phyloP scores from a whole-genome alignment of 495 filamentous ascomycete species.

The Amorphotheca resinae region DNA sequence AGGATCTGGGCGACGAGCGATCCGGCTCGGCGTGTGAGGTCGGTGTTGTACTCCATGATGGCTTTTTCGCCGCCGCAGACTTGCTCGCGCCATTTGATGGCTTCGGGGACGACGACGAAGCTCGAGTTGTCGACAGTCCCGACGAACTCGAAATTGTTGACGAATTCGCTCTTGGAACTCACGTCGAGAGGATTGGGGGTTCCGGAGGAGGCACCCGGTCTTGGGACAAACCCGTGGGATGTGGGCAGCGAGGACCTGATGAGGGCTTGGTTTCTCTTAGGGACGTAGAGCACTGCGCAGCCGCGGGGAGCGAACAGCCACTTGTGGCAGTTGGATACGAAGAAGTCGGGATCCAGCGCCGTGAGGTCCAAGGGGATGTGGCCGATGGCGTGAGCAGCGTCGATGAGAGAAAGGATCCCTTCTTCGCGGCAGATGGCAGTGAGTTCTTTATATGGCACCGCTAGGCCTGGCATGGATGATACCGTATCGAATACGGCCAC shows the following conservation, averaged over 20 bases:
- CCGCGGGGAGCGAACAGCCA: constrained; percentile 82
- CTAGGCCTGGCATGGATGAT: constrained; percentile 57
- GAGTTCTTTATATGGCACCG: constrained; percentile 65
- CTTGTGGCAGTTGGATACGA: constrained; percentile 78
- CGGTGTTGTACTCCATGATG: constrained; percentile 45
- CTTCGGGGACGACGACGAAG: constrained; percentile 57
- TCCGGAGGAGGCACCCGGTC: not conserved
- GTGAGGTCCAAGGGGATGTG: constrained; percentile 57
- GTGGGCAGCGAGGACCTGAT: constrained; percentile 44
- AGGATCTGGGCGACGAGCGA: constrained; percentile 43
- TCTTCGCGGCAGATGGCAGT: constrained; percentile 47
- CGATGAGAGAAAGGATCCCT: constrained; percentile 47
- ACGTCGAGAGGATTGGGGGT: constrained; percentile 36
- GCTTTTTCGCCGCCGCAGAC: constrained; percentile 63
- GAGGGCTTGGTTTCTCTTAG: not conserved
- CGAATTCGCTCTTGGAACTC: constrained; percentile 40
- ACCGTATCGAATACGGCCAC: constrained; percentile 74
- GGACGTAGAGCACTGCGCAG: constrained; percentile 34
- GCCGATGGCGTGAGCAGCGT: constrained; percentile 74
- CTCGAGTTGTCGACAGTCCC: constrained; percentile 63
- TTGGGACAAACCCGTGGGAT: constrained; percentile 40
- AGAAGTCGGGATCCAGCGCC: constrained; percentile 64
- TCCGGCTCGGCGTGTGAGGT: constrained; percentile 48
- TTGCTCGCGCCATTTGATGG: constrained; percentile 51
- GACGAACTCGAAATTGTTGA: constrained; percentile 62